Base-by-base conservation (phyloP, 441 rosid species). In the Euphorbia celastroides region DNA sequence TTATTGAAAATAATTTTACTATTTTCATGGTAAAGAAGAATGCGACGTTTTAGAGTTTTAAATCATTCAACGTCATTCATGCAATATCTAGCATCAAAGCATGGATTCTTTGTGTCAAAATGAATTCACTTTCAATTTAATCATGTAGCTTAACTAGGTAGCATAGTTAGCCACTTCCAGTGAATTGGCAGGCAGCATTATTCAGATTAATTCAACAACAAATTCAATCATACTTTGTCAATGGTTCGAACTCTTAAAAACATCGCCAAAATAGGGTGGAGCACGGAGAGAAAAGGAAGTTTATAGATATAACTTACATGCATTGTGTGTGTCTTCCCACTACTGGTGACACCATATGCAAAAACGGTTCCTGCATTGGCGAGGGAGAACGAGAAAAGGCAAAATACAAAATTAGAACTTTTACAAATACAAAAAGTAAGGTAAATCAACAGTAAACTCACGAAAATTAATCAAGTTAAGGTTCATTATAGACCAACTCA, bases 301-400 rank as follows among this genome's bases (percentile, higher is more conserved):
- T 41, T 54, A 20, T 28, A 50, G 64, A 51, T 42, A 57, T 72
- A 44, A 67, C 97, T 81, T 87, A 89, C 98, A 78, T 93, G 98
- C 98, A 89, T 92, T 46, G 99, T 95, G 71, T 90, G 97, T 0
- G 99, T 95, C 86, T 95, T 92, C 69, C 99, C 99, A 82, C 99
- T 96, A 58, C 99, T 96, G 30, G 99, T 96, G 69, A 96, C 99
- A 77, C 99, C 99, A 74, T 96, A 96, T 9, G 99, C 96, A 65
- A 95, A 95, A 73, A 95, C 96, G 23, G 99, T 96, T 65, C 99
- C 99, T 96, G 86, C 78, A 64, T 77, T 70, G 20, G n/a, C n/a
- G 9, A 26, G 36, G 34, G 34, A 26, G 34, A 56, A 30, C 26
- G 60, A 55, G 32, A 48, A 48, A 12, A 56, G 13, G 20, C 10